A percentile compares a stretch with the other conserved stretches of the same genome.
Evolutionary conservation across 1,284 basidiomycete species (phyloP).

Genomic region (Entoloma clypeatum): DNA sequence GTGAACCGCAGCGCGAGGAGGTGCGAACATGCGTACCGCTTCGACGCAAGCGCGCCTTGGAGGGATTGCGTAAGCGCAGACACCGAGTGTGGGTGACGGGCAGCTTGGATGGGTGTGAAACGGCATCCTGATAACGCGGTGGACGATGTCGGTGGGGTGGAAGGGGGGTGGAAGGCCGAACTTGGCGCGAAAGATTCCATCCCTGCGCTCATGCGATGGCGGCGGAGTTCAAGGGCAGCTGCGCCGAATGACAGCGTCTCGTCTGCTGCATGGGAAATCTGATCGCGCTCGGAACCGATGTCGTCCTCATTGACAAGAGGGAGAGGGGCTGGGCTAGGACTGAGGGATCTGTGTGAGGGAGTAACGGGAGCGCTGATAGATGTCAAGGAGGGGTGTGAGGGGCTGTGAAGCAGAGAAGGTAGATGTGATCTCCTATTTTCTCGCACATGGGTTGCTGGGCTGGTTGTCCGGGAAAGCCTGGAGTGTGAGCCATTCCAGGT

Average conservation of each 20-base stretch:
- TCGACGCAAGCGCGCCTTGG: constrained; percentile 60
- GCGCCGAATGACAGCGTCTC: constrained; percentile 45
- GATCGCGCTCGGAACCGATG: constrained; percentile 12
- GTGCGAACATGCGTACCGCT: constrained; percentile 72
- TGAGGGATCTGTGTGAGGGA: constrained; percentile 29
- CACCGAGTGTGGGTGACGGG: constrained; percentile 62
- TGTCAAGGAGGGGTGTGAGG: constrained; percentile 23
- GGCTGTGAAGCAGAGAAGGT: constrained; percentile 38
- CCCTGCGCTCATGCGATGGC: constrained; percentile 48
- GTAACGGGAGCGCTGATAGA: constrained; percentile 47
- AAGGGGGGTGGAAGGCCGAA: constrained; percentile 22
- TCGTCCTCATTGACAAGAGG: constrained; percentile 31
- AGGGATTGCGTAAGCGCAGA: constrained; percentile 57
- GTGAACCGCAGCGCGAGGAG: constrained; percentile 70
- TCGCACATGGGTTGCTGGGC: constrained; percentile 40
- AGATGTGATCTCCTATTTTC: constrained; percentile 56
- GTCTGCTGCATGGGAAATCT: constrained; percentile 13
- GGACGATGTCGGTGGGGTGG: constrained; percentile 26
- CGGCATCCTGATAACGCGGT: constrained; percentile 43
- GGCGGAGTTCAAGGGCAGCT: constrained; percentile 55
- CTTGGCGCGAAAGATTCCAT: constrained; percentile 41
- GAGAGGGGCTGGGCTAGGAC: constrained; percentile 12
- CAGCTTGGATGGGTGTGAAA: constrained; percentile 57
- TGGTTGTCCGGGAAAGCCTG: constrained; percentile 42
- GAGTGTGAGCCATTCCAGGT: constrained; percentile 72